A percentile compares a stretch with the other conserved stretches of the same genome.
These are phyloP conservation scores for Phytopythium montanum DNA, from an alignment of 352 stramenopile species.

Conservation along the genomic window DNA sequence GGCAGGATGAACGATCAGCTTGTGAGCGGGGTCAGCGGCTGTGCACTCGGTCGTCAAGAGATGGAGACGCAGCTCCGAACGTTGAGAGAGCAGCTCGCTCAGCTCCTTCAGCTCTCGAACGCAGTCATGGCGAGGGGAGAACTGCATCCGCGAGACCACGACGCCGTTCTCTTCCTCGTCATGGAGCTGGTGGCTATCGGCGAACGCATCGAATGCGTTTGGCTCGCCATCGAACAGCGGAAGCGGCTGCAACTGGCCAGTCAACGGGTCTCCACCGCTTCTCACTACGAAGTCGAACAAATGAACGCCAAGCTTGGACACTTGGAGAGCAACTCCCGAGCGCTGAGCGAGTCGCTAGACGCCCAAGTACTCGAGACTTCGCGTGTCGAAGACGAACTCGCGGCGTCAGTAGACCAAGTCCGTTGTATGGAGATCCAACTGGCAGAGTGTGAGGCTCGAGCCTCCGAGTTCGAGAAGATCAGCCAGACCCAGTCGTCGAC, in stretches of 20 bases:
- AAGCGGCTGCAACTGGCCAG: constrained; percentile 37
- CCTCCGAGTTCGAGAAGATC: neutral
- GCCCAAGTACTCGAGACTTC: constrained; percentile 2
- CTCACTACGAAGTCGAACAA: neutral
- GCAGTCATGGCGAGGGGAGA: constrained; percentile 4
- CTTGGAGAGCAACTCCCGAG: neutral
- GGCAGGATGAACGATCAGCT: constrained; percentile 49
- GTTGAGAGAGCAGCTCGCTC: constrained; percentile 31
- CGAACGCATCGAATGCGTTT: constrained; percentile 48
- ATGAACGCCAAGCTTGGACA: neutral
- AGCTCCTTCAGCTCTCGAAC: constrained; percentile 9
- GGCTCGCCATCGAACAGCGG: constrained; percentile 40
- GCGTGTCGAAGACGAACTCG: constrained; percentile 1
- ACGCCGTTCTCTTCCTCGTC: constrained; percentile 14
- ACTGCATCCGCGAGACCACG: neutral
- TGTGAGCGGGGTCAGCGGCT: constrained; percentile 22
- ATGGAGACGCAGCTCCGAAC: constrained; percentile 41
- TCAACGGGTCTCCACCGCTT: constrained; percentile 6
- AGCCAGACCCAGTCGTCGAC: neutral
- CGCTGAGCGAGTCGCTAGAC: neutral
- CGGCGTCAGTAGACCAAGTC: neutral
- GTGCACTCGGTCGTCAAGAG: constrained; percentile 19
- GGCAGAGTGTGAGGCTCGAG: constrained; percentile 1
- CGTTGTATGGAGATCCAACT: constrained; percentile 2
- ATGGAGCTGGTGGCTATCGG: constrained; percentile 38